phyloP scores from a whole-genome alignment of 345 rosid genomes.

The Gynandropsis gynandra region DNA sequence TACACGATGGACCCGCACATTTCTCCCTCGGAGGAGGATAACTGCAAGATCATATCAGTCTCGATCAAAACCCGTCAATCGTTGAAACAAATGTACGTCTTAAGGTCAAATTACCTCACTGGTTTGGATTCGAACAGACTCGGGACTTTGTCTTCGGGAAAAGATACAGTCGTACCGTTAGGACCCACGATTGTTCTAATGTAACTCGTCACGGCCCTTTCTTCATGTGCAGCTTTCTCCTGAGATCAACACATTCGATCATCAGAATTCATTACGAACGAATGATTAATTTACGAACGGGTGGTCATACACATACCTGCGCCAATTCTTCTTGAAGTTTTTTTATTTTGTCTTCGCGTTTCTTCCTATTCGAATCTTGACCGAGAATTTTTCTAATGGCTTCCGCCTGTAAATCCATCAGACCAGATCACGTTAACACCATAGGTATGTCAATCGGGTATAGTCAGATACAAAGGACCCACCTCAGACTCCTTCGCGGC shows the following conservation, averaged over 20 bases:
- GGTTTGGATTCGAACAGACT: constrained; percentile 59
- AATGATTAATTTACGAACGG: too few relatives aligned
- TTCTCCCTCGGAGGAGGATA: constrained; percentile 90
- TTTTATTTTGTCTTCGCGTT: constrained; percentile 71
- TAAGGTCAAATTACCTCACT: constrained; percentile 41
- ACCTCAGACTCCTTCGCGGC: constrained; percentile 89
- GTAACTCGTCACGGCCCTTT: constrained; percentile 37
- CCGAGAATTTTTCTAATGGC: constrained; percentile 94
- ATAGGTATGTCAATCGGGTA: neutral
- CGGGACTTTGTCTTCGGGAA: constrained; percentile 77
- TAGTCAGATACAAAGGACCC: constrained; percentile 14
- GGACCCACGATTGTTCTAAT: constrained; percentile 70
- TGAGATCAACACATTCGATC: constrained; percentile 18
- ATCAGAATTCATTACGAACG: too few relatives aligned
- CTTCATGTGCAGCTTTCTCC: constrained; percentile 72
- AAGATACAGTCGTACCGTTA: constrained; percentile 66
- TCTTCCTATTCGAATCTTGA: constrained; percentile 87
- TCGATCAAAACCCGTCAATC: neutral
- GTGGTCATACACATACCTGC: too few relatives aligned
- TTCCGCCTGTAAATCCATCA: constrained; percentile 56
- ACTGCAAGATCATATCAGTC: constrained; percentile 32
- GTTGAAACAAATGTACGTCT: neutral
- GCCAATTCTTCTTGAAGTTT: constrained; percentile 79
- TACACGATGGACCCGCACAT: constrained; percentile 74
- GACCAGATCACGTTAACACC: constrained; percentile 14